Base-by-base conservation (phyloP, 2,329 filamentous ascomycete genomes). In the Phoma sp. region DNA sequence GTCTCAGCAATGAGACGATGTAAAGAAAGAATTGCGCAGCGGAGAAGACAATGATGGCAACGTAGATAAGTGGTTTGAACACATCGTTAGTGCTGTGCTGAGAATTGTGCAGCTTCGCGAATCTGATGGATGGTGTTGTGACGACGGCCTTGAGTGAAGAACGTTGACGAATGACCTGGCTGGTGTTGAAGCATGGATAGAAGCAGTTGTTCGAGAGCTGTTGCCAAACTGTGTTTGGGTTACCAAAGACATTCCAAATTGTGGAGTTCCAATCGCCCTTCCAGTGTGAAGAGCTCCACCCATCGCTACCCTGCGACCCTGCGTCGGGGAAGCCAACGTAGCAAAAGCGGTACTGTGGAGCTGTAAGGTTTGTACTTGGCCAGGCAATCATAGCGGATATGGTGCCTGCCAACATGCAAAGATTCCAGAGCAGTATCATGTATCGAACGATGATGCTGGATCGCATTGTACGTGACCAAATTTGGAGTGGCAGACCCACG, bases 381-480 rank as follows among this genome's bases (percentile, higher is more conserved):
- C 56, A 59, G 25, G 56, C 36, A 2, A 53, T 18, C 2, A 59
- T 20, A 2, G 52, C 52, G 14, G 40, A 56, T 10, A 59, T 39
- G 14, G 56, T 53, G 7, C 47, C 56, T 4, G 45, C 56, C n/a
- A 56, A 32, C 53, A 56, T 56, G 37, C 28, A 39, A 2, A 56
- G 18, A 28, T 56, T 56, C 53, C 56, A 59, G 20, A 58, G 36
- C 26, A 58, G 37, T 15, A 58, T 39, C 50, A 54, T 53, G 15
- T 47, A 54, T 2, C 47, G 47, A 21, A 54, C 40, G 25, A 58
- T 52, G 38, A 32, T 32, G 25, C 53, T 53, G 7, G 52, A 48
- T n/a, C 52, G 52, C 48, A 53, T 51, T 2, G 53, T 59, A n/a
- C 56, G 45, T n/a, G 53, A 59, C 53, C 53, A 59, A 12, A 59